Conservation (phyloP, 2,329 filamentous ascomycete species). For the Sclerotinia glacialis region DNA sequence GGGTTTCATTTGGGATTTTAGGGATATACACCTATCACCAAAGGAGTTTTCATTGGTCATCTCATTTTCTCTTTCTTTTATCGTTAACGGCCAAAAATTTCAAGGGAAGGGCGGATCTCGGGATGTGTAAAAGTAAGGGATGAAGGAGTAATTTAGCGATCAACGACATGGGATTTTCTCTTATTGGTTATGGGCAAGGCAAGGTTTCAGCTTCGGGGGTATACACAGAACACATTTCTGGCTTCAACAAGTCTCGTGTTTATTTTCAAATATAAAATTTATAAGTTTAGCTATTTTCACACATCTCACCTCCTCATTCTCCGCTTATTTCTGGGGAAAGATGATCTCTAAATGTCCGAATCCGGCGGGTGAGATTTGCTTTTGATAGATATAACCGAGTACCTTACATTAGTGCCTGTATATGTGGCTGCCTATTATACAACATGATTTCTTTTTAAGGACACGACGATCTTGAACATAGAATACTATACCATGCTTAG, state of each 20-base stretch:
- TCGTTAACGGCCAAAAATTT: background rate
- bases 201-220: background rate
- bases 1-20: background rate
- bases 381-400: background rate
- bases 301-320: too few relatives aligned
- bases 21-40: background rate
- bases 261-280: background rate
- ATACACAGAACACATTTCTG: background rate
- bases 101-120: constrained; percentile 10
- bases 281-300: background rate
- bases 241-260: background rate
- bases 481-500: background rate
- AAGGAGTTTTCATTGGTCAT: background rate
- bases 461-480: background rate
- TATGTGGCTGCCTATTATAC: background rate
- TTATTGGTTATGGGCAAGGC: background rate
- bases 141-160: constrained; percentile 9
- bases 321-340: background rate
- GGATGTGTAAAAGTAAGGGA: constrained; percentile 5
- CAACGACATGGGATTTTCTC: background rate
- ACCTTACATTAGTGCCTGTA: background rate
- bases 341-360: background rate
- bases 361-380: background rate
- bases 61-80: background rate
- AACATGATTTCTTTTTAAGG: background rate